A percentile compares a stretch with the other conserved stretches of the same genome.
These are phyloP conservation scores for Triglochin maritima DNA, from an alignment of 106 monocot species.

Conservation along the genomic window DNA sequence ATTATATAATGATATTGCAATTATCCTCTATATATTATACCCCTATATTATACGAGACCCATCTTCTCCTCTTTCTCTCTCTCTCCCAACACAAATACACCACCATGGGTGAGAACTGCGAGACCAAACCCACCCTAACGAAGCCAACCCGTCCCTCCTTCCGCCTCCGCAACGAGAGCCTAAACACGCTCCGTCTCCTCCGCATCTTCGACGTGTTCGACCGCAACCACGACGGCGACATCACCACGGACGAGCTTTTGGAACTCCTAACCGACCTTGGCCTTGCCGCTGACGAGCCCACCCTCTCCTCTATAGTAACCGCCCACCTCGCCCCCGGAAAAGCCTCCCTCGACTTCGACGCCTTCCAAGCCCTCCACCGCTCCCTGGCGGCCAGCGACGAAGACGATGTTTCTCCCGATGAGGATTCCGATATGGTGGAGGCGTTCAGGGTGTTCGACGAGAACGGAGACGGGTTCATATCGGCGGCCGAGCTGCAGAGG, in stretches of 20 bases:
- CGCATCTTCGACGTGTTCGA: slow-evolving; percentile 69
- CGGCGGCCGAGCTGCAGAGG: slow-evolving; percentile 52
- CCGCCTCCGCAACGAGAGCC: slow-evolving; percentile 41
- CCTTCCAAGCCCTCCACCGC: slow-evolving; percentile 46
- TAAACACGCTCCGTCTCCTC: slow-evolving; percentile 55
- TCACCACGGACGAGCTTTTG: slow-evolving; percentile 7
- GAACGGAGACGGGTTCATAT: slow-evolving; percentile 63
- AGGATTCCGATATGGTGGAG: slow-evolving; percentile 43
- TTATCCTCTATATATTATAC: no score
- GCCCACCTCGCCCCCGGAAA: slow-evolving; percentile 26
- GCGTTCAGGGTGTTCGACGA: slow-evolving; percentile 73
- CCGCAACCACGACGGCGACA: slow-evolving; percentile 34
- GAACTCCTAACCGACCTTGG: slow-evolving; percentile 31
- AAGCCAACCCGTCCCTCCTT: slow-evolving; percentile 22
- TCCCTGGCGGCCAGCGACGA: slow-evolving; percentile 22
- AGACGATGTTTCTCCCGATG: neutral
- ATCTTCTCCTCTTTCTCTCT: no score
- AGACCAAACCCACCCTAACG: no score
- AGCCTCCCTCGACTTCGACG: slow-evolving; percentile 45
- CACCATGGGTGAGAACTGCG: no score
- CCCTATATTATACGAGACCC: no score
- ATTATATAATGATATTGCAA: no score
- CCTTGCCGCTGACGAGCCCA: slow-evolving; percentile 19
- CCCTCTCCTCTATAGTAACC: slow-evolving; percentile 26
- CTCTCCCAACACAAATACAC: no score